Base-by-base conservation (phyloP, 495 filamentous ascomycete genomes). In the Friedmanniomyces simplex region DNA sequence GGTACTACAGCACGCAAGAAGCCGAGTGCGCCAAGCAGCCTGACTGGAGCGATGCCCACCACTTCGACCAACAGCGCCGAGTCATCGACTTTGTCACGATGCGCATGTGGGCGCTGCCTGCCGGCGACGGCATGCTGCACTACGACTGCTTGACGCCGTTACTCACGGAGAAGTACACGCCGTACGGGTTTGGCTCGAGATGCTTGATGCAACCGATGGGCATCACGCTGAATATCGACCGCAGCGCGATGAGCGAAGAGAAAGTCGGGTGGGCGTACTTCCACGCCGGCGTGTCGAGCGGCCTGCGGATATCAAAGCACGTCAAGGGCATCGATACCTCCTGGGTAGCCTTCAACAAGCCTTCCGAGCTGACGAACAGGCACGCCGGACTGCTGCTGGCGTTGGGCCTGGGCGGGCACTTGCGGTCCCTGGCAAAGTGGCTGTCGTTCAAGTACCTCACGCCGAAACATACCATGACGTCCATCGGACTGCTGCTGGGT, bases 181-280 rank as follows among this genome's bases (percentile, higher is more conserved):
- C 96, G 43, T 76, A 82, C 32, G 89, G 88, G 2, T 99, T 97
- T 72, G 91, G 86, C 47, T 76, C 95, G 30, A 84, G 82, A 50
- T 96, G 89, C 61, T 72, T 91, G 13, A 89, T 99, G 78, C 89
- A 89, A 62, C 93, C 94, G 14, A 82, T 86, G 43, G 91, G 91
- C 63, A 88, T 87, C 39, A 93, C 87, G 10, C 85, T 96, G 16
- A 87, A 84, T 25, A 89, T 89, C 10, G 94, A 99, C 64, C 85
- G 88, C 63, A 76, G 72, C 21, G 73, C 82, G 1, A 94, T 91
- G 62, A 88, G 85, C 0, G 93, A 99, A 70, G 93, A 99, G 68
- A 97, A 95, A 72, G 85, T 93, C 18, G 86, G 84, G 67, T 99
- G 93, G 93, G 93, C 91, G 0, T 99, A 95, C 71, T 98, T 99